Base-by-base conservation (phyloP, 768 basidiomycete genomes). In the Lactarius quietus region DNA sequence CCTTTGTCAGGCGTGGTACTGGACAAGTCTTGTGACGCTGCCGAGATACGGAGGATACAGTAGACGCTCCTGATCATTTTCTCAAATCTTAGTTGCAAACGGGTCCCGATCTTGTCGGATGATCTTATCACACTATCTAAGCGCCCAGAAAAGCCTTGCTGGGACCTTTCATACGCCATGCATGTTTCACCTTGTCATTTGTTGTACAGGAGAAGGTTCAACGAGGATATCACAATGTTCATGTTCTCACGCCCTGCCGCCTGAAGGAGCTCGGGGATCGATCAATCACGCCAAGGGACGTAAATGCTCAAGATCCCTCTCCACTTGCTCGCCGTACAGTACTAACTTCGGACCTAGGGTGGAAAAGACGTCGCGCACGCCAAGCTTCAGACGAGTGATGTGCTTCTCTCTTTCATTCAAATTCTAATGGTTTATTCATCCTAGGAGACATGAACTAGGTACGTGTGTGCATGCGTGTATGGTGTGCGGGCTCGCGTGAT, bases 361-460 rank as follows among this genome's bases (percentile, higher is more conserved):
- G 7, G 20, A 14, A 7, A 41, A 41, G 39, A 18, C 23, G 10
- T 45, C 43, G 43, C n/a, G 9, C 23, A 23, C 10, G 45, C n/a
- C 12, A n/a, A 23, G 23, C 45, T 6, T 51, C 48, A 51, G 14
- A 51, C 23, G 12, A 12, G 43, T 26, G n/a, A 45, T n/a, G 4
- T 10, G n/a, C 45, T 48, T 48, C 45, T 48, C 45, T 48, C 45
- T 5, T n/a, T 26, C 45, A 26, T 26, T 26, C 23, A 23, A 48
- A 10, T n/a, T 48, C 45, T 48, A 48, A 10, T 48, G 12, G 23
- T 48, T 60, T 60, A 43, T 64, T 38, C 51, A 43, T 43, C 57
- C 57, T 41, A 6, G 23, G 38, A 58, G 26, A 41, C 26, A 59
- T 52, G 59, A 43, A 20, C 39, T 55, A 36, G 53, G 26, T 35